phyloP scores from a whole-genome alignment of 1,139 yeast genomes.

The Candida smagusa region DNA sequence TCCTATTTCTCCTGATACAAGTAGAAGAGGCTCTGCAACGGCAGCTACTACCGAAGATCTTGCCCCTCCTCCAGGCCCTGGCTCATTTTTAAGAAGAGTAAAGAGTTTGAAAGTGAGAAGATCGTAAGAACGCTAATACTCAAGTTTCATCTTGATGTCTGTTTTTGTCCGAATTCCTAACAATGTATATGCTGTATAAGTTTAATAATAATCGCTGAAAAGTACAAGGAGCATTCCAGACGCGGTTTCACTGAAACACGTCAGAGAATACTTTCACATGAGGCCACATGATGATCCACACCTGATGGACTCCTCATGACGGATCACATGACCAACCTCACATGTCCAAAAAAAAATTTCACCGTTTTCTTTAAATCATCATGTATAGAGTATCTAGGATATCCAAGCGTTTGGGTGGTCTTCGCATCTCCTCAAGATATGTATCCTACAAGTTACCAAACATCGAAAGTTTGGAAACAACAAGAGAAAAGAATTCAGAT shows the following conservation, averaged over 20 bases:
- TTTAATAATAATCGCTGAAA: neutral
- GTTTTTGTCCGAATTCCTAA: neutral
- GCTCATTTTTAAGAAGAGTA: slow-evolving; percentile 71
- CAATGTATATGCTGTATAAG: neutral
- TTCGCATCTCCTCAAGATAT: slow-evolving; percentile 12
- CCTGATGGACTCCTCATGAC: neutral
- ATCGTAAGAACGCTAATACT: slow-evolving; percentile 5
- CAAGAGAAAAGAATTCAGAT: slow-evolving; percentile 31
- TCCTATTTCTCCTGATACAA: slow-evolving; percentile 11
- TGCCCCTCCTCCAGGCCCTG: slow-evolving; percentile 11
- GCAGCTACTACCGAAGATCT: slow-evolving; percentile 11
- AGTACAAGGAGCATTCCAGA: too few species aligned
- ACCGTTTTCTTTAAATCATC: slow-evolving; percentile 1
- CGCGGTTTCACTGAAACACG: too few species aligned
- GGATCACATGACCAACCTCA: neutral
- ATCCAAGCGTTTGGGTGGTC: slow-evolving; percentile 4
- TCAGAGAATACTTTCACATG: too few species aligned
- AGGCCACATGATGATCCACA: neutral
- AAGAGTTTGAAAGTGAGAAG: slow-evolving; percentile 79
- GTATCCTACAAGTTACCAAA: slow-evolving; percentile 30
- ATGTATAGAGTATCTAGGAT: slow-evolving; percentile 12
- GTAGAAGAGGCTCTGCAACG: slow-evolving; percentile 22
- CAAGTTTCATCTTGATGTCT: too few species aligned
- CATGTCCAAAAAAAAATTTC: neutral
- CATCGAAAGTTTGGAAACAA: slow-evolving; percentile 30